phyloP scores from a whole-genome alignment of 139 green algal species.

The Spirogloea muscicola region DNA sequence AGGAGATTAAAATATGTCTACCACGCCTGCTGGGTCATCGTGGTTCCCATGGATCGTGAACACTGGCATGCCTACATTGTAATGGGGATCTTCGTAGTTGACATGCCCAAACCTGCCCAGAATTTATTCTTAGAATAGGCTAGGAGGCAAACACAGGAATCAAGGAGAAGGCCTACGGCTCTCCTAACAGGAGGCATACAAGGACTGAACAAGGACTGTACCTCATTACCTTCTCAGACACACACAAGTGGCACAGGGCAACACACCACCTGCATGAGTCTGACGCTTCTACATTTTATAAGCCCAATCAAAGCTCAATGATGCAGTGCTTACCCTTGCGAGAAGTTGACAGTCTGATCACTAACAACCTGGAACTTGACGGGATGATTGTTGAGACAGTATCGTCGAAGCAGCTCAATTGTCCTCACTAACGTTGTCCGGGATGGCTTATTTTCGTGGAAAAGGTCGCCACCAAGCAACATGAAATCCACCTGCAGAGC shows the following conservation, averaged over 20 bases:
- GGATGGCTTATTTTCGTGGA: conserved; percentile 95
- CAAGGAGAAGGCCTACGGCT: too few relatives aligned
- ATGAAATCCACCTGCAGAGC: conserved; percentile 73
- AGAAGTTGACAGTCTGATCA: conserved; percentile 78
- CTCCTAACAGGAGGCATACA: too few relatives aligned
- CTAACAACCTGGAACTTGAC: conserved; percentile 60
- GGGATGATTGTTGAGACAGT: conserved; percentile 68
- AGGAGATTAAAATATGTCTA: too few relatives aligned
- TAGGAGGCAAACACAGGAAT: too few relatives aligned
- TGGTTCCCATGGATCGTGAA: conserved; percentile 99
- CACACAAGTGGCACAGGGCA: too few relatives aligned
- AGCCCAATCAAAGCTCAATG: too few relatives aligned
- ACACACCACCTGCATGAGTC: background rate
- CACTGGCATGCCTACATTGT: conserved; percentile 89
- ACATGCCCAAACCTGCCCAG: conserved; percentile 54
- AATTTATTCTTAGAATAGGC: too few relatives aligned
- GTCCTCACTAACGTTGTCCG: conserved; percentile 69
- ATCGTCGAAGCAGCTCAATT: conserved; percentile 75
- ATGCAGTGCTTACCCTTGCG: conserved; percentile 11
- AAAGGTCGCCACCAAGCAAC: conserved; percentile 93
- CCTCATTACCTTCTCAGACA: too few relatives aligned
- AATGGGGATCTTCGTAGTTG: conserved; percentile 88
- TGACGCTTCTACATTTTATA: too few relatives aligned
- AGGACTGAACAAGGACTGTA: too few relatives aligned
- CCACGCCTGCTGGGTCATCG: conserved; percentile 82